Percentiles rank a stretch among this genome's conserved stretches.
phyloP scores from a whole-genome alignment of 1,139 yeast species.

The Debaryomyces fabryi region DNA sequence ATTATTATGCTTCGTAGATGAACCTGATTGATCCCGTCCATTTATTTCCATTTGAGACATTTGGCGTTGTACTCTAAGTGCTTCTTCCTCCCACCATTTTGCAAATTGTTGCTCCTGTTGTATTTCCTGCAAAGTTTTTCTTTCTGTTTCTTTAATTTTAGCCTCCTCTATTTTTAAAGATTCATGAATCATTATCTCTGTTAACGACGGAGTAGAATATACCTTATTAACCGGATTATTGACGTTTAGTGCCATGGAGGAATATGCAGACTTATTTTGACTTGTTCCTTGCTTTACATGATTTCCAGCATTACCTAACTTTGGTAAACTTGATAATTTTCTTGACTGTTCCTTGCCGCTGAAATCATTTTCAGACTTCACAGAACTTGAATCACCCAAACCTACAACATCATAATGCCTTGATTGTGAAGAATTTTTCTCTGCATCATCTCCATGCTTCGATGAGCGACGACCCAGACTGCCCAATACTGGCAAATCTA shows the following conservation, averaged over 20 bases:
- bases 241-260: background rate
- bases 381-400: background rate
- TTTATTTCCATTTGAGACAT: slow-evolving; percentile 24
- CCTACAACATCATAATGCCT: background rate
- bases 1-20: slow-evolving; percentile 7
- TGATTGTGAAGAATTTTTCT: background rate
- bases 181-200: slow-evolving; percentile 48
- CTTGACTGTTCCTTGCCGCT: background rate
- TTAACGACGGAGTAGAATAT: slow-evolving; percentile 27
- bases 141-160: slow-evolving; percentile 29
- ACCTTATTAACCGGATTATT: slow-evolving; percentile 4
- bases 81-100: slow-evolving; percentile 80
- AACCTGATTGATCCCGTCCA: slow-evolving; percentile 3
- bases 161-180: slow-evolving; percentile 46
- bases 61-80: slow-evolving; percentile 57
- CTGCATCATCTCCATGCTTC: background rate
- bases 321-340: background rate
- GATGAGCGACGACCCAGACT: background rate
- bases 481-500: slow-evolving; percentile 18
- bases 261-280: background rate
- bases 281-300: background rate
- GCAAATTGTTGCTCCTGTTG: slow-evolving; percentile 82
- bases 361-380: background rate
- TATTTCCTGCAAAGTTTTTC: slow-evolving; percentile 61
- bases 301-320: background rate